These are phyloP conservation scores for Salicornia ramosissima DNA, from an alignment of 148 eudicot genomes.

Conservation along the genomic window DNA sequence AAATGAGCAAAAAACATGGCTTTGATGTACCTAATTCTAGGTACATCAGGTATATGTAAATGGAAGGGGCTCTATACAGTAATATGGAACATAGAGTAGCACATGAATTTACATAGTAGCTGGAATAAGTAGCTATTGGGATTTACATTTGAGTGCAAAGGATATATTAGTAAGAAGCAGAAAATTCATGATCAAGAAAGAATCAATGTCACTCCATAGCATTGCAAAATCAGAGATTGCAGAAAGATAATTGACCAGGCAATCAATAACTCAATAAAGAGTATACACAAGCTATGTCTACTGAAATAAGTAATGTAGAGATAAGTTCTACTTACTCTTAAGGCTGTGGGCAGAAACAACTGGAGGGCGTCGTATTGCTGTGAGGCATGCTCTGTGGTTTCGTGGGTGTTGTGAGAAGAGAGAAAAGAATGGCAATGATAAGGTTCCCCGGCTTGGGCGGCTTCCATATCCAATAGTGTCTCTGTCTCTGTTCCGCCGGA, in stretches of 20 bases:
- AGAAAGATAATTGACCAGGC: background rate
- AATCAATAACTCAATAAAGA: too few relatives aligned
- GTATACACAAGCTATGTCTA: background rate
- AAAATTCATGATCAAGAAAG: background rate
- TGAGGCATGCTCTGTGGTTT: conserved; percentile 21
- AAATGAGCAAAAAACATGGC: background rate
- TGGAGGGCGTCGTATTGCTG: conserved; percentile 16
- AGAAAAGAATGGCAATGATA: conserved; percentile 15
- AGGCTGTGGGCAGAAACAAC: conserved; percentile 20
- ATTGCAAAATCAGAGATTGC: background rate
- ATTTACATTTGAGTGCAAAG: background rate
- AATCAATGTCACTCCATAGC: background rate
- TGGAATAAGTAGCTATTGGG: background rate
- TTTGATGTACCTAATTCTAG: background rate
- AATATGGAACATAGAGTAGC: background rate
- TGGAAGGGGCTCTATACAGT: background rate
- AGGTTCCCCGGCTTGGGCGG: background rate
- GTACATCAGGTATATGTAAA: background rate
- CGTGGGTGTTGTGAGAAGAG: conserved; percentile 13
- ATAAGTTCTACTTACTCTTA: conserved; percentile 29
- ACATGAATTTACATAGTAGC: background rate
- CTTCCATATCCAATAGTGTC: conserved; percentile 4
- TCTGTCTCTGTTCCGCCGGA: conserved; percentile 19
- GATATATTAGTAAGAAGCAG: background rate
- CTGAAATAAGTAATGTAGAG: conserved; percentile 8